These are phyloP conservation scores for Septoria petroselini DNA, from an alignment of 2,329 filamentous ascomycete species.

Conservation along the genomic window DNA sequence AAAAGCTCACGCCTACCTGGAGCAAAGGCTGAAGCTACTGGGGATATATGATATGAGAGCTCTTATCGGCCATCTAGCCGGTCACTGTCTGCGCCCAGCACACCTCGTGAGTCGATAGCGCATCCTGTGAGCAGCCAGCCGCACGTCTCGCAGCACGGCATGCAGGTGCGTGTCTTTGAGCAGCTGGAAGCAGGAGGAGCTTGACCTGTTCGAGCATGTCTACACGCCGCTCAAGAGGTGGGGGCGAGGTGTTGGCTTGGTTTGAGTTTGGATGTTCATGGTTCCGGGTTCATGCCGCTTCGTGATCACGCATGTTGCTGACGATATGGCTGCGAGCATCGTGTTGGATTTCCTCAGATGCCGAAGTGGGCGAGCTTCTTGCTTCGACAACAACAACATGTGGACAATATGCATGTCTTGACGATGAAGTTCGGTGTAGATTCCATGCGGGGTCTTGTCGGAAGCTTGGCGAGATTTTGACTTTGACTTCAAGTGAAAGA, in stretches of 20 bases:
- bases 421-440: too few relatives aligned
- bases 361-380: too few relatives aligned
- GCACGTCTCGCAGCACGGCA: constrained; percentile 7
- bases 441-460: constrained; percentile 1
- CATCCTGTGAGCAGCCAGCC: constrained; percentile 1
- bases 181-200: constrained; percentile 6
- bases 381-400: too few relatives aligned
- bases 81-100: constrained; percentile 5
- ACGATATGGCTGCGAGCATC: background rate
- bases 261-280: constrained; percentile 5
- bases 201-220: constrained; percentile 12
- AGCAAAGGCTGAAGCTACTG: constrained; percentile 11
- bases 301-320: background rate
- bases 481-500: background rate
- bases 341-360: background rate
- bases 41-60: constrained; percentile 15
- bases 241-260: constrained; percentile 5
- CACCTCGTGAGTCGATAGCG: constrained; percentile 8
- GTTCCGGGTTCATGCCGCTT: background rate
- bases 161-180: constrained; percentile 3
- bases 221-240: constrained; percentile 8
- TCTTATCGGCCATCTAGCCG: constrained; percentile 24
- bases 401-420: too few relatives aligned
- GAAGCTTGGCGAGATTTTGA: constrained; percentile 2
- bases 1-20: constrained; percentile 16